Percentiles rank a stretch among this genome's conserved stretches.
Conservation (phyloP, 2,329 filamentous ascomycete genomes). For the Neofusicoccum ribis region DNA sequence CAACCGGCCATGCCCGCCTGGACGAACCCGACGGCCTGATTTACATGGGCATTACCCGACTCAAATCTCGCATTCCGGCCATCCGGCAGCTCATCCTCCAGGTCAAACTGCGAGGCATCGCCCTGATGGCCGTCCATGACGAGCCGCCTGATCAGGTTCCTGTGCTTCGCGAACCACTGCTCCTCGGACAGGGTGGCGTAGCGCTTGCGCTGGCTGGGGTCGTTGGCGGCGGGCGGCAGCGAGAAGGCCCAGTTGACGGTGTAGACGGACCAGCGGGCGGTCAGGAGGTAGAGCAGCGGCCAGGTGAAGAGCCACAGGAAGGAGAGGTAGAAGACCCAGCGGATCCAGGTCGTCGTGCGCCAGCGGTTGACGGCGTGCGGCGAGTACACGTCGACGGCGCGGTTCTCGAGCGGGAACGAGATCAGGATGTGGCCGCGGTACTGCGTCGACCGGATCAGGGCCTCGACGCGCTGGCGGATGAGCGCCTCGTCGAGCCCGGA, state of each 20-base stretch:
- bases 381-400: constrained; percentile 63
- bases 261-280: constrained; percentile 66
- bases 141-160: constrained; percentile 58
- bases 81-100: constrained; percentile 47
- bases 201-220: constrained; percentile 30
- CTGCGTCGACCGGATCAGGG: constrained; percentile 63
- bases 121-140: constrained; percentile 60
- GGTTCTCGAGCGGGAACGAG: constrained; percentile 59
- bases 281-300: constrained; percentile 68
- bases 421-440: constrained; percentile 65
- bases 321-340: constrained; percentile 65
- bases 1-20: constrained; percentile 30
- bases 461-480: constrained; percentile 54
- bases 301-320: constrained; percentile 70
- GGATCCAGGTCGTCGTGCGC: constrained; percentile 64
- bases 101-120: constrained; percentile 51
- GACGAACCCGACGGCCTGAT: constrained; percentile 35
- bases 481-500: constrained; percentile 61
- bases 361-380: constrained; percentile 63
- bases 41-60: constrained; percentile 33
- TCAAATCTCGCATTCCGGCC: constrained; percentile 28
- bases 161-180: constrained; percentile 66
- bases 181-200: constrained; percentile 54
- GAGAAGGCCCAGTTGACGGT: constrained; percentile 63
- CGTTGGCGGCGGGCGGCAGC: constrained; percentile 29